Base-by-base conservation (phyloP, 106 monocot genomes). In the Phalaenopsis equestris region DNA sequence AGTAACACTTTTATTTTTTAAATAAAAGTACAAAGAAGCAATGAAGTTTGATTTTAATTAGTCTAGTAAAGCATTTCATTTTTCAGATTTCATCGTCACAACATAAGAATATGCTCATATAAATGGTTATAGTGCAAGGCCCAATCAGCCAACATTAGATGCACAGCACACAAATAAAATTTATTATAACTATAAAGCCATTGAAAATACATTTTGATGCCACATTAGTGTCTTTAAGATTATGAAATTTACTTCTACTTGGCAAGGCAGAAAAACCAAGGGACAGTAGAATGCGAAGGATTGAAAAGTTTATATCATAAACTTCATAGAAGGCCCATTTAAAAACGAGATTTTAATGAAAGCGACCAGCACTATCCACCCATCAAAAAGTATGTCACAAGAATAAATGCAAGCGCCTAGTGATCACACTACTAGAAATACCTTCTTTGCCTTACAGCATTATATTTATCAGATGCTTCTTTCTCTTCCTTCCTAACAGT, bases 381-480 rank as follows among this genome's bases (percentile, higher is more conserved):
- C 15, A 72, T 41, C 52, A 38, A 41, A 36, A 72, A 12, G 72
- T 38, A 72, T 16, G 3, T 38, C 41, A 10, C 2, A 72, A 16
- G 7, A 19, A 45, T 19, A 43, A 45, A 42, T 74, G 43, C 7
- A 4, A 74, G 42, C 12, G 16, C 41, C 41, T 2, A 72, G 14
- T 75, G 47, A 48, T 48, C 3, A 70, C 37, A 9, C 70, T 79
- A 48, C 23, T 73, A 36, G 67, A 45, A 47, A 47, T 86, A 98
- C 99, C 99, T 95, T 42, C 72, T 83, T 82, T 95, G 99, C 84
- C 89, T 91, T 74, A 95, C 86, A 55, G 90, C 85, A 84, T 93
- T 93, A 78, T 87, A 99, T 73, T 88, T 92, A 58, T 99, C 99
- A 82, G 92, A 81, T 82, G 90, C 87, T 67, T 95, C 95, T 82